A percentile compares a stretch with the other conserved stretches of the same genome.
These are phyloP conservation scores for slime mould (Dictyostelium discoideum) DNA, from an alignment of 78 protist genomes.

Conservation along the genomic window dicty_2.7 NC_007088.5:1674501-1675000, in stretches of 20 bases:
- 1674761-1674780: slow-evolving; percentile 67
- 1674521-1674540: background rate
- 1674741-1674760: slow-evolving; percentile 37
- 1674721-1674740: slow-evolving; percentile 63
- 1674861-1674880: slow-evolving; percentile 41
- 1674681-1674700: slow-evolving; percentile 81
- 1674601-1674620: slow-evolving; percentile 77
- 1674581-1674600: slow-evolving; percentile 72
- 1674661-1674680: slow-evolving; percentile 55
- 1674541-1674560: slow-evolving; percentile 18
- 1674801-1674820: slow-evolving; percentile 74
- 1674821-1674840: slow-evolving; percentile 68
- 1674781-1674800: slow-evolving; percentile 43
- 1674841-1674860: slow-evolving; percentile 77
- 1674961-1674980: background rate
- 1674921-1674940: slow-evolving; percentile 19
- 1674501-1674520: background rate
- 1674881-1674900: background rate
- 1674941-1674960: background rate
- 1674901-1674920: background rate
- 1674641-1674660: slow-evolving; percentile 75
- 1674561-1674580: slow-evolving; percentile 51
- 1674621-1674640: slow-evolving; percentile 82
- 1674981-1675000: background rate
- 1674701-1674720: slow-evolving; percentile 40